phyloP scores from a whole-genome alignment of 1,139 yeast species.

The Pichia sp. region DNA sequence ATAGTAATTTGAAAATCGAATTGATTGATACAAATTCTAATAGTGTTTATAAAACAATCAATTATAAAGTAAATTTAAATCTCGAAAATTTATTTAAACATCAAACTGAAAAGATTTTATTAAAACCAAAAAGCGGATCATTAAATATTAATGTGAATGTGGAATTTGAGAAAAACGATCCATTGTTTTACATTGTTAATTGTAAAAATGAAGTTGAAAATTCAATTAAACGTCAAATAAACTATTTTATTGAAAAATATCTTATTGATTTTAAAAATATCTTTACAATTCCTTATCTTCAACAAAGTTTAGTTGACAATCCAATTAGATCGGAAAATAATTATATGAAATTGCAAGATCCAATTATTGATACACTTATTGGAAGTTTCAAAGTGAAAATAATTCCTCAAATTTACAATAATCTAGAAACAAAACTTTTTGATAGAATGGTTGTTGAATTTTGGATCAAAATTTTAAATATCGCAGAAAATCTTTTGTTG shows the following conservation, averaged over 20 bases:
- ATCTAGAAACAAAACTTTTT: constrained; percentile 27
- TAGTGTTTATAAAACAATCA: constrained; percentile 20
- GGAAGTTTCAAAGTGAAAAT: constrained; percentile 22
- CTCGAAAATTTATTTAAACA: constrained; percentile 25
- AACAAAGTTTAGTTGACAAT: constrained; percentile 21
- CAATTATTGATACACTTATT: constrained; percentile 20
- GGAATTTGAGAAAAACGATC: constrained; percentile 25
- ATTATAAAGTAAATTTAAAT: constrained; percentile 19
- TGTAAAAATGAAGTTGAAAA: constrained; percentile 21
- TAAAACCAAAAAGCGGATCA: constrained; percentile 27
- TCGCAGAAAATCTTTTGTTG: constrained; percentile 26
- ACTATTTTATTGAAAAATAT: constrained; percentile 24
- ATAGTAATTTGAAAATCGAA: constrained; percentile 16
- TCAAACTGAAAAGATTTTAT: constrained; percentile 20
- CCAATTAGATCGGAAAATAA: constrained; percentile 20
- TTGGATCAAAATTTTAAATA: constrained; percentile 24
- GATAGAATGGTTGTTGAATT: constrained; percentile 24
- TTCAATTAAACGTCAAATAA: constrained; percentile 24
- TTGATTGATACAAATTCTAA: constrained; percentile 18
- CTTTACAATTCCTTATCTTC: constrained; percentile 21
- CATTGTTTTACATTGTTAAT: constrained; percentile 24
- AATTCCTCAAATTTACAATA: constrained; percentile 24
- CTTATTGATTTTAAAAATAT: constrained; percentile 23
- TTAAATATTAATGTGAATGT: constrained; percentile 22
- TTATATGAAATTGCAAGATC: constrained; percentile 21